Conservation (phyloP, 169 alveolate genomes). For the Besnoitia besnoiti region DNA sequence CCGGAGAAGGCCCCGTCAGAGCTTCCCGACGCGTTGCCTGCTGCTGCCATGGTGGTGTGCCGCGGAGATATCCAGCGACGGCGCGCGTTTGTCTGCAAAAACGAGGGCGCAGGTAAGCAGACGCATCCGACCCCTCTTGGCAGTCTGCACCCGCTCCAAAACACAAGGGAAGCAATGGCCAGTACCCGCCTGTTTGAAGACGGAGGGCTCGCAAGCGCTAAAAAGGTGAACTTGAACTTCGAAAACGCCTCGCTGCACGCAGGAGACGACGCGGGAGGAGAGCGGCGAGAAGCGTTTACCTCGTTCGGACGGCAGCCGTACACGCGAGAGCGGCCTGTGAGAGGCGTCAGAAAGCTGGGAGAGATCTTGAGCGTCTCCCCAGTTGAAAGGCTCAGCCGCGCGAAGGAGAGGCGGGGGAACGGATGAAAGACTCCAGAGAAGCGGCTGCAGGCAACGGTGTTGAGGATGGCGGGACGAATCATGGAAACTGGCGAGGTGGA, state of each 20-base stretch:
- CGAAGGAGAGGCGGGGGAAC: not conserved
- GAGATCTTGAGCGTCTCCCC: not conserved
- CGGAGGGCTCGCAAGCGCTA: too few relatives aligned
- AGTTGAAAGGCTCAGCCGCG: not conserved
- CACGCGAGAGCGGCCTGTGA: too few relatives aligned
- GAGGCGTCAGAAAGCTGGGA: too few relatives aligned
- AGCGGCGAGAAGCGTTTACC: too few relatives aligned
- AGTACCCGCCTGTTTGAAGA: too few relatives aligned
- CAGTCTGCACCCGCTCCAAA: too few relatives aligned
- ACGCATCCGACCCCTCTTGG: not conserved
- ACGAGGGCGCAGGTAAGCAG: not conserved
- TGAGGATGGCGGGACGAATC: not conserved
- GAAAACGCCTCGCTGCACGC: too few relatives aligned
- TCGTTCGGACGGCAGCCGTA: too few relatives aligned
- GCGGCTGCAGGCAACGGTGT: not conserved
- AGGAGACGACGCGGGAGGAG: too few relatives aligned
- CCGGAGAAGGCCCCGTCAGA: not conserved
- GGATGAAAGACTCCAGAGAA: too few relatives aligned
- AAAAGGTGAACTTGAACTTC: too few relatives aligned
- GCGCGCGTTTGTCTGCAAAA: not conserved
- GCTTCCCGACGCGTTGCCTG: not conserved
- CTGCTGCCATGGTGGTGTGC: not conserved
- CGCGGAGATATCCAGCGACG: not conserved
- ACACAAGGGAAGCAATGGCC: too few relatives aligned
- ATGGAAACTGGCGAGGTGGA: not conserved